A percentile compares a stretch with the other conserved stretches of the same genome.
Evolutionary conservation across 2,329 filamentous ascomycete species (phyloP).

Genomic region (Pseudocercospora eumusae): DNA sequence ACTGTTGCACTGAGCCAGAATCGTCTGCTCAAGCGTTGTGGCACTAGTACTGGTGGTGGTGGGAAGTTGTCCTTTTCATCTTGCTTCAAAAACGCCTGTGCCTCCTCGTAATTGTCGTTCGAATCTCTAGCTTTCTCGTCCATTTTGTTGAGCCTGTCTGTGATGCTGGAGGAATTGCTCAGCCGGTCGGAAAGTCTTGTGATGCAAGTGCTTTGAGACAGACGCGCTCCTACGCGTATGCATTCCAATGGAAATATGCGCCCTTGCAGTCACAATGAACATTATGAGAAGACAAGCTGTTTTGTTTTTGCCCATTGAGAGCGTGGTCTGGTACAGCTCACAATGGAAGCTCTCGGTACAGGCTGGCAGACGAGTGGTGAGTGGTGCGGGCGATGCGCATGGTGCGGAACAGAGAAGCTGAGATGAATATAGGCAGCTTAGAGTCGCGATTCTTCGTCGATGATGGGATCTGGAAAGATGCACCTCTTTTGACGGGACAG

Average conservation of each 20-base stretch:
- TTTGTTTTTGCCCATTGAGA: not conserved
- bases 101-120: constrained; percentile 22
- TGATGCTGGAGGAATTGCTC: not conserved
- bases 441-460: constrained; percentile 51
- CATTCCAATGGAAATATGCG: constrained; percentile 24
- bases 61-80: constrained; percentile 16
- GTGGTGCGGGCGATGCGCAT: no score
- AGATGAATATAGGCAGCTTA: constrained; percentile 35
- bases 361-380: constrained; percentile 27
- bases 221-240: constrained; percentile 18
- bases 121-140: constrained; percentile 22
- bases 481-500: constrained; percentile 68
- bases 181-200: not conserved
- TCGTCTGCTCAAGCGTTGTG: constrained; percentile 16
- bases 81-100: constrained; percentile 25
- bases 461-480: constrained; percentile 68
- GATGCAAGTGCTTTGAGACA: constrained; percentile 8
- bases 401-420: not conserved
- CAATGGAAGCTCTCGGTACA: constrained; percentile 22
- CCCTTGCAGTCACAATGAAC: constrained; percentile 15
- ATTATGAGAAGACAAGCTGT: not conserved
- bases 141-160: constrained; percentile 2
- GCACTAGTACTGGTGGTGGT: not conserved
- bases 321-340: not conserved
- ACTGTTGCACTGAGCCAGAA: constrained; percentile 30